A percentile compares a stretch with the other conserved stretches of the same genome.
phyloP scores from a whole-genome alignment of 2,329 filamentous ascomycete species.

The Rugonectria rugulosa region DNA sequence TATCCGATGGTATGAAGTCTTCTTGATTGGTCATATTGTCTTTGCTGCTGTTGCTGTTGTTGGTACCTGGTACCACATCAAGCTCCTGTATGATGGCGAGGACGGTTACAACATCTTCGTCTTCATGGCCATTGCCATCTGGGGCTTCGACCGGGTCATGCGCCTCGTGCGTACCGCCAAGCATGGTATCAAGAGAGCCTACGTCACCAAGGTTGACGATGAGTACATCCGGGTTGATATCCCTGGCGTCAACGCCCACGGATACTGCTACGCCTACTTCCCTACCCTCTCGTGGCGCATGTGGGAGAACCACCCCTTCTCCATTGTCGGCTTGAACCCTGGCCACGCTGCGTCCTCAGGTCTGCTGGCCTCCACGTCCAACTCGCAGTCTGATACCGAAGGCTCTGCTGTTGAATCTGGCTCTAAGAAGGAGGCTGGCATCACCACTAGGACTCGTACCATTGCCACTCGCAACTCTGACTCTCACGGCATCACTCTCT shows the following conservation, averaged over 20 bases:
- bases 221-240: slow-evolving; percentile 43
- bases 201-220: slow-evolving; percentile 38
- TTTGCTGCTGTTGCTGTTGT: slow-evolving; percentile 51
- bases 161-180: slow-evolving; percentile 31
- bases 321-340: slow-evolving; percentile 34
- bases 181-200: slow-evolving; percentile 39
- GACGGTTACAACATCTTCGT: slow-evolving; percentile 53
- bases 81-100: slow-evolving; percentile 42
- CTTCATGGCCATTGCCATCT: slow-evolving; percentile 38
- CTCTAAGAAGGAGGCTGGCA: slow-evolving; percentile 27
- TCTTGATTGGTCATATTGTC: slow-evolving; percentile 52
- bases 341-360: not conserved
- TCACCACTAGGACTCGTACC: slow-evolving; percentile 3
- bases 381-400: slow-evolving; percentile 25
- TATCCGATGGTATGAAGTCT: slow-evolving; percentile 50
- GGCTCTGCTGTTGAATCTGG: not conserved
- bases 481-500: slow-evolving; percentile 38
- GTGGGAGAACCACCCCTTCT: slow-evolving; percentile 46
- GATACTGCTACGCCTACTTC: slow-evolving; percentile 43
- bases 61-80: slow-evolving; percentile 53
- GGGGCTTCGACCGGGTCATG: slow-evolving; percentile 40
- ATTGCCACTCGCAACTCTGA: not conserved
- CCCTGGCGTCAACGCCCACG: slow-evolving; percentile 33
- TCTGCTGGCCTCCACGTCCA: not conserved
- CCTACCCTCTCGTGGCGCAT: slow-evolving; percentile 42